A percentile compares a stretch with the other conserved stretches of the same genome.
phyloP scores from a whole-genome alignment of 2,329 filamentous ascomycete species.

The Beauveria sp. region DNA sequence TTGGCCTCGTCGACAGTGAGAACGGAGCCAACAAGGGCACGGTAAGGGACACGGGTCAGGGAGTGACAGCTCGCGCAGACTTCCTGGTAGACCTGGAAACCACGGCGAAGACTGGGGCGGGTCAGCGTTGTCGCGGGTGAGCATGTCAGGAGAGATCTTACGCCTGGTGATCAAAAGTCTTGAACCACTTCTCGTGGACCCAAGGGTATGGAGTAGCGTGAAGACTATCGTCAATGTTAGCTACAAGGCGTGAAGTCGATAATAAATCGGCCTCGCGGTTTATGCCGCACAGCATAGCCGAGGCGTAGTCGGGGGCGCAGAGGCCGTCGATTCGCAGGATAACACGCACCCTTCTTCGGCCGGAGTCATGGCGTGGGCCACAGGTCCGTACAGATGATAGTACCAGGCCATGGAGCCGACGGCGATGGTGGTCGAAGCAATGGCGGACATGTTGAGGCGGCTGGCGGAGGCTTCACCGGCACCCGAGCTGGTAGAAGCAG shows the following conservation, averaged over 20 bases:
- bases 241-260: neutral
- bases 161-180: constrained; percentile 96
- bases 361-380: constrained; percentile 81
- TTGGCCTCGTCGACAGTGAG: constrained; percentile 98
- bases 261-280: neutral
- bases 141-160: constrained; percentile 42
- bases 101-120: constrained; percentile 73
- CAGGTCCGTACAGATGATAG: constrained; percentile 89
- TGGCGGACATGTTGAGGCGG: constrained; percentile 78
- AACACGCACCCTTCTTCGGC: constrained; percentile 92
- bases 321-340: neutral
- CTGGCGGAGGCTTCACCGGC: constrained; percentile 64
- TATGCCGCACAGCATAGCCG: constrained; percentile 12
- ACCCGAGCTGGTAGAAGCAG: constrained; percentile 66
- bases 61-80: constrained; percentile 98
- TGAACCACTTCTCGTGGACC: constrained; percentile 85
- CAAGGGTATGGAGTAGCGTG: constrained; percentile 90
- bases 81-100: constrained; percentile 98
- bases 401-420: constrained; percentile 93
- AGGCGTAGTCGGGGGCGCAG: neutral
- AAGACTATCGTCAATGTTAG: constrained; percentile 52
- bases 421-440: constrained; percentile 78
- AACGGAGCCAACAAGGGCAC: constrained; percentile 78
- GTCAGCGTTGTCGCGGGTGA: constrained; percentile 1
- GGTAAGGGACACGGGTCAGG: constrained; percentile 87